Base-by-base conservation (phyloP, 225 moss, liverwort and hornwort genomes). In the Pseudisothecium myosuroides region DNA sequence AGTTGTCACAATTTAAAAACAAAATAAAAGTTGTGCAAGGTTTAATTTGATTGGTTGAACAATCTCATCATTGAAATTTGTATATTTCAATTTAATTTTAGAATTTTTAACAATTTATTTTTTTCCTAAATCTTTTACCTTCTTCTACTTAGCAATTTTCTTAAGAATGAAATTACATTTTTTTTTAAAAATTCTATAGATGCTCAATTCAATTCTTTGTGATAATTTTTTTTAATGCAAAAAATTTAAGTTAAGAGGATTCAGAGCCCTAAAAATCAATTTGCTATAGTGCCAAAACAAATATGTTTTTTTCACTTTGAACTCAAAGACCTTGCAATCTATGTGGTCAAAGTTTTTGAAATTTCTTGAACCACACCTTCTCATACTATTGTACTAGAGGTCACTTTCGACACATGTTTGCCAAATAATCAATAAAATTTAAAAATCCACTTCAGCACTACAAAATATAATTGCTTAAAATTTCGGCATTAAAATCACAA, bases 81-180 rank as follows among this genome's bases (percentile, higher is more conserved):
- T 43, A 0, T 27, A 72, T 43, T 72, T 45, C 16, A 45, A 5
- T 28, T 28, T 3, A 0, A 45, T 73, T 0, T 43, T 10, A 28
- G 28, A 73, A 10, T 3, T 43, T 10, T 16, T 14, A 6, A 45
- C 2, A 28, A 10, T 28, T 43, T 27, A 4, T 0, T 28, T 28
- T 73, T 9, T 2, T 2, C 2, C 9, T 27, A 5, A 27, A 28
- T 43, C 28, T 41, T 12, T 0, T 41, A 26, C 5, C 1, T 15
- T 3, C 5, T 9, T 71, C 41, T 23, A 71, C 5, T 39, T 39
- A 22, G 8, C 14, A 69, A 24, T 39, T 68, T n/a, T 23, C 13
- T 12, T 9, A 64, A 14, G 4, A 19, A 37, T 67, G 11, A 67
- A 11, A 67, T 63, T 63, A 31, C 9, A 58, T 59, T 31, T 52